A percentile compares a stretch with the other conserved stretches of the same genome.
Evolutionary conservation across 1,284 basidiomycete species (phyloP).

Genomic region (Rhodofomes roseus): DNA sequence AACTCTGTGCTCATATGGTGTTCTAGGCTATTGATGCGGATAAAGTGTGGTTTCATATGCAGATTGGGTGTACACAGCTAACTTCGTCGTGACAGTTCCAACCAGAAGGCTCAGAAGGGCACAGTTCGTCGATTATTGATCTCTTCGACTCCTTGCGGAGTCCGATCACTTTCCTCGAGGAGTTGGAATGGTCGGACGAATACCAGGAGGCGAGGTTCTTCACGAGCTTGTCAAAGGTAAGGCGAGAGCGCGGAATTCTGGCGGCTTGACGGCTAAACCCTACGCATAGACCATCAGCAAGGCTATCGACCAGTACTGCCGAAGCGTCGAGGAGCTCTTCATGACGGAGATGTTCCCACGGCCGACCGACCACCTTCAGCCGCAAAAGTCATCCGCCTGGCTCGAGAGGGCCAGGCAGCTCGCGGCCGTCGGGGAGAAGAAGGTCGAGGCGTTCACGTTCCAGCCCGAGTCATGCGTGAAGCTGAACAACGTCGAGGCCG

Average conservation of each 20-base stretch:
- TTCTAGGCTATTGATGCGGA: constrained; percentile 80
- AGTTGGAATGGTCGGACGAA: constrained; percentile 89
- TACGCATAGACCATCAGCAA: constrained; percentile 78
- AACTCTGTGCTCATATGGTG: neutral
- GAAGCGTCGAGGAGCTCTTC: constrained; percentile 85
- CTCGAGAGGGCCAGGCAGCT: constrained; percentile 89
- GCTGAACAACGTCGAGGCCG: constrained; percentile 95
- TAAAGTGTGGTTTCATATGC: constrained; percentile 49
- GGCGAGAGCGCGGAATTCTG: constrained; percentile 4
- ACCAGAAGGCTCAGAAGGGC: constrained; percentile 78
- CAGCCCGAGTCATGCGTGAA: constrained; percentile 93
- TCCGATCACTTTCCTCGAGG: constrained; percentile 85
- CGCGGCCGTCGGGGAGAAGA: constrained; percentile 79
- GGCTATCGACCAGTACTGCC: constrained; percentile 90
- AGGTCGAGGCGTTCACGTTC: constrained; percentile 93
- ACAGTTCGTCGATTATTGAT: constrained; percentile 95
- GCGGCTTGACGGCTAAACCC: neutral
- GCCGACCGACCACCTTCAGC: constrained; percentile 68
- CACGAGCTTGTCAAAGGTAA: constrained; percentile 81
- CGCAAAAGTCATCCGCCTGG: constrained; percentile 90
- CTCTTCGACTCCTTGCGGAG: constrained; percentile 93
- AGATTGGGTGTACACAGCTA: neutral
- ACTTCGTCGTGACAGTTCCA: constrained; percentile 57
- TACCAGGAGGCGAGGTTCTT: constrained; percentile 90
- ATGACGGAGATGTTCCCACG: constrained; percentile 93